A percentile compares a stretch with the other conserved stretches of the same genome.
These are phyloP conservation scores for Boletus rufocinnamomeus DNA, from an alignment of 768 basidiomycete species.

Conservation along the genomic window DNA sequence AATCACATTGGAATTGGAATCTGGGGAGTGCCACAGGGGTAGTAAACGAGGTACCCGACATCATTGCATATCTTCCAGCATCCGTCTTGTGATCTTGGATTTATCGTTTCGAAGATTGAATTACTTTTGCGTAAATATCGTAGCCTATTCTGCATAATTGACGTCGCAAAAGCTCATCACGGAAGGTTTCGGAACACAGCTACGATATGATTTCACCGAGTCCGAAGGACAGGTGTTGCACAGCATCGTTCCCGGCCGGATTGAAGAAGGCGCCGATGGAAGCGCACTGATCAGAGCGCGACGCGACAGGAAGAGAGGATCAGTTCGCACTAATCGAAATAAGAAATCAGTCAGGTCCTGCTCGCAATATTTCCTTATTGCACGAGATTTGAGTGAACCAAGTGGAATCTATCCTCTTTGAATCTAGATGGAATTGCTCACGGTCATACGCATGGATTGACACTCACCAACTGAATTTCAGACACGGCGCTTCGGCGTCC, in stretches of 20 bases:
- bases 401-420: neutral
- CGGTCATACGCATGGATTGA: neutral
- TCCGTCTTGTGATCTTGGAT: neutral
- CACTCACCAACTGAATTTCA: neutral
- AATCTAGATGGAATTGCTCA: neutral
- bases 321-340: neutral
- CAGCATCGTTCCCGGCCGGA: slow-evolving; percentile 1
- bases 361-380: neutral
- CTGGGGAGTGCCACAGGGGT: neutral
- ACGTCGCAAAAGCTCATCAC: neutral
- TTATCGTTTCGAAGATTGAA: neutral
- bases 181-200: neutral
- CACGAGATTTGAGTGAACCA: neutral
- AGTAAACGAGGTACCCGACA: neutral
- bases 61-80: too few species aligned
- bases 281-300: neutral
- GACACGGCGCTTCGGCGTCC: neutral
- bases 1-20: neutral
- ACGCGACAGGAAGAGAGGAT: neutral
- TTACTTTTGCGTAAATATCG: neutral
- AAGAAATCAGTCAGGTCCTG: neutral
- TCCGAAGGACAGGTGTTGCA: neutral
- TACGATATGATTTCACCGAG: neutral
- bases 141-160: neutral
- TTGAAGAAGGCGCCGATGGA: neutral